Evolutionary conservation across 352 stramenopile genomes (phyloP), one percentile per base, ranked within the genome.

Genomic region (Elongisporangium undulatum): DNA sequence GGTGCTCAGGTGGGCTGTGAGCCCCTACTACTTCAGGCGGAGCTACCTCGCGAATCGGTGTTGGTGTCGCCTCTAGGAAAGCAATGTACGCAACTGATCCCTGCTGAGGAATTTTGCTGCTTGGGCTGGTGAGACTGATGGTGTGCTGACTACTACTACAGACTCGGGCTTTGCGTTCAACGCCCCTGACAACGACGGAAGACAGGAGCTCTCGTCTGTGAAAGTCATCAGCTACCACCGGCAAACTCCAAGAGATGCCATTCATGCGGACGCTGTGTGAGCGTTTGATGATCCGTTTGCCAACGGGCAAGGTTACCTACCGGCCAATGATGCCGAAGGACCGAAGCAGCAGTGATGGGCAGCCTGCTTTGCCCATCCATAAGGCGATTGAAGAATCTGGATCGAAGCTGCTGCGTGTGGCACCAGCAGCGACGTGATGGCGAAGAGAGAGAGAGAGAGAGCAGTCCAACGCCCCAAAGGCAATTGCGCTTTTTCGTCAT

Each of bases 161-260:
- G 74, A 84, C 48, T 74, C 66, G 15, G 74, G 76, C 54, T 85
- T 72, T 62, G 69, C 76, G 13, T 83, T 87, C 65, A 86, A 67
- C 66, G 71, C 75, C 12, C 57, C 72, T 5, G 74, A 85, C 6
- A 64, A 64, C 8, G 52, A 52, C 21, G 57, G 66, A 26, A 58
- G 53, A 16, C 54, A 23, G 9, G 64, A 67, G 13, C 41, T 70
- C 29, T 51, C 59, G 48, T 54, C 59, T 8, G 56, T 68, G 61
- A 71, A 71, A 51, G 49, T 59, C 39, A 51, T 67, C 6, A 54
- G 68, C 45, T 68, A 68, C 21, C 56, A 65, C 17, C 61, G 17
- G 34, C 34, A 45, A 9, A 45, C 34, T 8, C 34, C 34, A 3
- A 16, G 34, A 45, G 29, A 41, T 15, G 29, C 8, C 7, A 17